Evolutionary conservation across 768 basidiomycete species (phyloP).

Genomic region (Termitomyces sp.): DNA sequence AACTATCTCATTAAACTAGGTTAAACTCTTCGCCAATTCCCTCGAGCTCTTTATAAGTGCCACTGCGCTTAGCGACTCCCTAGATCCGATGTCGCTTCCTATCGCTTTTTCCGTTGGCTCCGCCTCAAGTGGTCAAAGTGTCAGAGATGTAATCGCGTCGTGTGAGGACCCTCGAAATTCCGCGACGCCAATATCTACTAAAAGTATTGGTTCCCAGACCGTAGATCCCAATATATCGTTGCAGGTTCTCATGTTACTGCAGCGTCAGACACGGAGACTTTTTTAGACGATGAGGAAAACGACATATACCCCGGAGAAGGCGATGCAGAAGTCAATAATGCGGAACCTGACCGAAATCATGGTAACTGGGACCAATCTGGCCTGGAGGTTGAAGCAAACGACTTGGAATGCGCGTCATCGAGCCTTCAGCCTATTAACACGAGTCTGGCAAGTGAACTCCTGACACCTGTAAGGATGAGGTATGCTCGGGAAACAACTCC

Average conservation of each 20-base stretch:
- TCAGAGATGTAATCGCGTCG: conserved; percentile 54
- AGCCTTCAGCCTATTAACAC: not conserved
- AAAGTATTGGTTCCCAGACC: conserved; percentile 37
- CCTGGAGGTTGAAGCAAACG: conserved; percentile 18
- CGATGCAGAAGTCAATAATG: conserved; percentile 16
- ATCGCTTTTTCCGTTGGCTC: conserved; percentile 40
- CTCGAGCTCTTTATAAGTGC: not conserved
- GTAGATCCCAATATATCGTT: conserved; percentile 61
- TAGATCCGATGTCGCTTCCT: conserved; percentile 38
- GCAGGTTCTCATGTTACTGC: conserved; percentile 55
- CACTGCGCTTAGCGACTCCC: not conserved
- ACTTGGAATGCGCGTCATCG: not conserved
- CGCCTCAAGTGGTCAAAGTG: conserved; percentile 41
- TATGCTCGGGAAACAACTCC: conserved; percentile 25
- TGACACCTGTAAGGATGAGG: not conserved
- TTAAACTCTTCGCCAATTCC: not conserved
- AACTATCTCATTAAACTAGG: not conserved
- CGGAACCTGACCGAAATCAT: conserved; percentile 11
- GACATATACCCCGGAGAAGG: conserved; percentile 11
- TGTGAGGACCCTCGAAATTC: conserved; percentile 33
- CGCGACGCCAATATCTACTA: not conserved
- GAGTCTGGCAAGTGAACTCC: not conserved
- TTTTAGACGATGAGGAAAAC: conserved; percentile 36
- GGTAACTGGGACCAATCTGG: conserved; percentile 14
- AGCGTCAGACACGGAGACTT: conserved; percentile 33